phyloP scores from a whole-genome alignment of 2,329 filamentous ascomycete genomes.

The Bipolaris cookei region DNA sequence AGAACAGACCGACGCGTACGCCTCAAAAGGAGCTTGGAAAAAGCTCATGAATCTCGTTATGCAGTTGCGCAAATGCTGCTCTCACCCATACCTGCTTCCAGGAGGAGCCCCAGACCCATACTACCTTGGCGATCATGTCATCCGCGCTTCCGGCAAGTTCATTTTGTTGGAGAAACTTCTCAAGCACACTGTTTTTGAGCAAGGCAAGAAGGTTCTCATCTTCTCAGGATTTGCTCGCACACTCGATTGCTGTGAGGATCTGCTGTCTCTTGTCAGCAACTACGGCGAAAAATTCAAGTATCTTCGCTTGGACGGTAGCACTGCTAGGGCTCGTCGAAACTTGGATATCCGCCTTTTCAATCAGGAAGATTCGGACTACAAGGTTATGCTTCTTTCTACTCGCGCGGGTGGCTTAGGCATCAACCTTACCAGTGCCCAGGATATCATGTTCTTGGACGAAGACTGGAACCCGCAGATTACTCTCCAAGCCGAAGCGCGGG shows the following conservation, averaged over 20 bases:
- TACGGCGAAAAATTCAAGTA: constrained; percentile 53
- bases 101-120: constrained; percentile 56
- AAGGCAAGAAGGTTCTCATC: constrained; percentile 62
- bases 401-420: constrained; percentile 63
- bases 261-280: constrained; percentile 55
- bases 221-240: constrained; percentile 62
- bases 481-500: constrained; percentile 61
- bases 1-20: constrained; percentile 39
- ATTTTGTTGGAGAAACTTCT: constrained; percentile 61
- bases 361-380: constrained; percentile 53
- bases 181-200: constrained; percentile 56
- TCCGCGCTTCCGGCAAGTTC: constrained; percentile 62
- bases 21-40: constrained; percentile 53
- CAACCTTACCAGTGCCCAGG: constrained; percentile 61
- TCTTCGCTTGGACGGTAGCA: constrained; percentile 59
- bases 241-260: constrained; percentile 60
- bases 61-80: constrained; percentile 63
- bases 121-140: constrained; percentile 55
- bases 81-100: constrained; percentile 61
- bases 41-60: constrained; percentile 63
- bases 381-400: constrained; percentile 63
- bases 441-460: constrained; percentile 64
- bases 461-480: constrained; percentile 63
- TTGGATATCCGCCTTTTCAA: constrained; percentile 62
- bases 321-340: constrained; percentile 57